Evolutionary conservation across 2,329 filamentous ascomycete genomes (phyloP), one percentile per base, ranked within the genome.

Genomic region (Neonectria coccinea): DNA sequence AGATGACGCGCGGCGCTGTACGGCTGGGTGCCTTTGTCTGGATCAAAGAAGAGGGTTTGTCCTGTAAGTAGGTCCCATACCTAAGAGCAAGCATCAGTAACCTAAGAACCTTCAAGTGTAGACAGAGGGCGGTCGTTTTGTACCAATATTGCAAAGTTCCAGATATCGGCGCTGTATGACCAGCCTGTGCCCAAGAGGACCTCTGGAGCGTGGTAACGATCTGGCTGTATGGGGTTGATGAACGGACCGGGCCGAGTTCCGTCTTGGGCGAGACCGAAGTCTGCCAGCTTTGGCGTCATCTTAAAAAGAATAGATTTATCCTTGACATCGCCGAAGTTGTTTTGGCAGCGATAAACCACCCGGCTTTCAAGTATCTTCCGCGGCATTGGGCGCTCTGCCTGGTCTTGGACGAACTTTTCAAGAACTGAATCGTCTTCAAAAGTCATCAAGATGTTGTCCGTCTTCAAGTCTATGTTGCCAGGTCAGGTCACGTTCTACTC

Each of bases 41-140:
- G 57, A 39, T 61, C 64, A 9, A 58, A 51, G 45, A 74, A 73
- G 22, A 73, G 66, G 18, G 67, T 63, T 11, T 50, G 42, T 12
- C 67, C 72, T 1, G 69, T 64, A 31, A 74, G 67, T 12, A 74
- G 59, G n/a, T 74, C 70, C 70, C 73, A 74, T 39, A 74, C 66
- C 67, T 72, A 29, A 4, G 5, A 12, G 5, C 7, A 53, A 10
- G n/a, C 4, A 44, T 62, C 14, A 56, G 47, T 61, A 47, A 56
- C 36, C 11, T 14, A 31, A 48, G 10, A 18, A 27, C 11, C 29
- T 16, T 7, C 16, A 31, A 8, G 36, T 39, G 55, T 6, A 47
- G 18, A 12, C 4, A 20, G 27, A 18, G 16, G 12, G 25, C 1
- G 4, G 12, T 16, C 41, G 20, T 14, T 3, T 5, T 65, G 11